Evolutionary conservation across 768 basidiomycete species (phyloP).

Genomic region (Serendipita sp.): DNA sequence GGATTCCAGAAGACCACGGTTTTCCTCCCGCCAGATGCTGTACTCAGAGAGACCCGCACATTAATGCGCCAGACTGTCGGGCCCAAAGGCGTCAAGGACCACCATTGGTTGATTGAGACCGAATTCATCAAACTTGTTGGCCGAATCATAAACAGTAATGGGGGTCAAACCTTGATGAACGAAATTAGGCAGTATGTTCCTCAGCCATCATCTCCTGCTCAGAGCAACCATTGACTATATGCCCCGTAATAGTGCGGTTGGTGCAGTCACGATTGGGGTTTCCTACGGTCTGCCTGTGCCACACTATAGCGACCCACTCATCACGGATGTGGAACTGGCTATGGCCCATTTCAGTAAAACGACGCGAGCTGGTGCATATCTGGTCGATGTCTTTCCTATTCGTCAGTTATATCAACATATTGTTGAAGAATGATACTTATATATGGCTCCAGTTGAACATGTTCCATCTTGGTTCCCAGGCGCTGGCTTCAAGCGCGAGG

Average conservation of each 20-base stretch:
- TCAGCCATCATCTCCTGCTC: too few species aligned
- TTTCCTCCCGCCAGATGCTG: too few species aligned
- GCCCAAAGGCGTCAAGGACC: too few species aligned
- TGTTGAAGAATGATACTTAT: neutral
- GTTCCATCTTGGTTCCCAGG: conserved; percentile 46
- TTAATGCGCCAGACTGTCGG: too few species aligned
- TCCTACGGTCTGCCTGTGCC: neutral
- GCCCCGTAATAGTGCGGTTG: neutral
- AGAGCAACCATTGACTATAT: neutral
- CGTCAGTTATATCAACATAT: conserved; percentile 13
- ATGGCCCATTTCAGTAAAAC: conserved; percentile 33
- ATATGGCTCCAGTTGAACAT: conserved; percentile 20
- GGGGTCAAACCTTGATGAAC: too few species aligned
- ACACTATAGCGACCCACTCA: neutral
- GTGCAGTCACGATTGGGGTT: neutral
- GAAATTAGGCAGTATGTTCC: too few species aligned
- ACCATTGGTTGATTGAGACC: too few species aligned
- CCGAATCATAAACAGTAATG: too few species aligned
- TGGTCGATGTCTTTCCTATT: conserved; percentile 39
- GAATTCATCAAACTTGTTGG: too few species aligned
- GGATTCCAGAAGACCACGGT: too few species aligned
- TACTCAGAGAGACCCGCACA: too few species aligned
- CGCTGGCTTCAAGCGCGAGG: conserved; percentile 36
- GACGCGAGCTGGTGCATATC: conserved; percentile 30
- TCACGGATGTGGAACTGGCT: conserved; percentile 1